Evolutionary conservation across 202 grass and related monocot genomes (phyloP).

Genomic region (Cymbopogon flexuosus): DNA sequence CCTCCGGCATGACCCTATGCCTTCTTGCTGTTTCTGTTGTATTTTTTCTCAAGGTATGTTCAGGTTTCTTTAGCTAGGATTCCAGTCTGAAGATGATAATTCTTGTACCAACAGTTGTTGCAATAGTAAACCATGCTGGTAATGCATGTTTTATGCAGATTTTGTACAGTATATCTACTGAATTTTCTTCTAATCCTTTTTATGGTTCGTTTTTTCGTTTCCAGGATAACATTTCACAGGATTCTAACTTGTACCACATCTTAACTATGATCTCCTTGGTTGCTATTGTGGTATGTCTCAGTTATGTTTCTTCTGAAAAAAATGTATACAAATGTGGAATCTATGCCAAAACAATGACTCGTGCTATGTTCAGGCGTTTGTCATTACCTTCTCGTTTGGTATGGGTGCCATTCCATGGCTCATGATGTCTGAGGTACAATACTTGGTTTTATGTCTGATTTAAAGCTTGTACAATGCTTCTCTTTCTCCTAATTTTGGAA

Average conservation of each 20-base stretch:
- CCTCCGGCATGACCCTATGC: conserved; percentile 70
- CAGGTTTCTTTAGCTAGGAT: neutral
- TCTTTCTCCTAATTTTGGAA: neutral
- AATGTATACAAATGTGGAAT: neutral
- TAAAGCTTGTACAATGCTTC: neutral
- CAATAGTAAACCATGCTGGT: neutral
- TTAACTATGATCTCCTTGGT: conserved; percentile 77
- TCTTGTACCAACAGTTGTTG: neutral
- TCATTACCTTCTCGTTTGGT: conserved; percentile 83
- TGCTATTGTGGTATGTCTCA: conserved; percentile 66
- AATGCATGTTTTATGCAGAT: neutral
- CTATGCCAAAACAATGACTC: neutral
- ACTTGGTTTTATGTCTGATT: neutral
- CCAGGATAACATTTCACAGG: conserved; percentile 54
- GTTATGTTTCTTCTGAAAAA: conserved; percentile 18
- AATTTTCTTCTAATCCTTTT: neutral
- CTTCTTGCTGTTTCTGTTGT: conserved; percentile 71
- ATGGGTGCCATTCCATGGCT: conserved; percentile 97
- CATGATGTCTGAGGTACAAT: conserved; percentile 95
- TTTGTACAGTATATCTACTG: neutral
- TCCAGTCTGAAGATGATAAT: neutral
- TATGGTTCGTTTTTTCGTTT: conserved; percentile 28
- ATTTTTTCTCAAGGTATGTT: conserved; percentile 73
- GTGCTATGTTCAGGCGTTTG: conserved; percentile 58
- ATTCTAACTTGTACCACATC: conserved; percentile 54